These are phyloP conservation scores for Suhomyces canberraensis DNA, from an alignment of 805 yeast genomes.

Conservation along the genomic window DNA sequence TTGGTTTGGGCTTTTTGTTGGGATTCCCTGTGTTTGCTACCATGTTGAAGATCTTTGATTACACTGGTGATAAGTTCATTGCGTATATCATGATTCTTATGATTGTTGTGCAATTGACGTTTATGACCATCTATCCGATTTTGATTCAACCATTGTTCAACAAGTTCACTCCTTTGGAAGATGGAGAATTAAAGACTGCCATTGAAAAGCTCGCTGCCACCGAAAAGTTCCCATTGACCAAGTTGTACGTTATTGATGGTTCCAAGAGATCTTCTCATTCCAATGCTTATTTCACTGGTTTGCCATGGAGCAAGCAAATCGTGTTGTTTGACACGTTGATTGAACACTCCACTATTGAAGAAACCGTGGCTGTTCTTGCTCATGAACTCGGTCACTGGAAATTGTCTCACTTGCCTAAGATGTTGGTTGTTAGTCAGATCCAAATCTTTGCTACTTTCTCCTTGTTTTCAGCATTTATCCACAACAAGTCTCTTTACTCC, in stretches of 20 bases:
- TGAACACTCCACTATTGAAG: constrained; percentile 68
- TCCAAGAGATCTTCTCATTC: constrained; percentile 95
- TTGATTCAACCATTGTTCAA: constrained; percentile 91
- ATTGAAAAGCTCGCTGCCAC: constrained; percentile 75
- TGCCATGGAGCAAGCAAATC: constrained; percentile 96
- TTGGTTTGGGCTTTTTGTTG: constrained; percentile 50
- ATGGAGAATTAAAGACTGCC: constrained; percentile 79
- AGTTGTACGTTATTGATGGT: constrained; percentile 91
- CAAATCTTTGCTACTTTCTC: constrained; percentile 66
- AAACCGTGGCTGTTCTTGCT: constrained; percentile 93
- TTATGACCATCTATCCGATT: constrained; percentile 76
- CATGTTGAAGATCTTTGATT: constrained; percentile 75
- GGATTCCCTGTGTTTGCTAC: constrained; percentile 74
- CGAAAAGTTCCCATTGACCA: constrained; percentile 81
- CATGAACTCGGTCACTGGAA: constrained; percentile 99
- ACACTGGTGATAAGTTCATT: constrained; percentile 78
- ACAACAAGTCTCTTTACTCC: constrained; percentile 71
- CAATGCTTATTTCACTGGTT: constrained; percentile 92
- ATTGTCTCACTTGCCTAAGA: constrained; percentile 78
- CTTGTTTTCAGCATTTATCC: constrained; percentile 74
- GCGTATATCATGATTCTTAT: constrained; percentile 74
- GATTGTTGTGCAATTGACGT: constrained; percentile 65
- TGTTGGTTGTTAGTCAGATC: constrained; percentile 61
- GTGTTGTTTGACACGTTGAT: constrained; percentile 91
- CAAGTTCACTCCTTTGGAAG: constrained; percentile 84